Conservation (phyloP, 78 protist species). For the Tieghemostelium lacteum region DNA sequence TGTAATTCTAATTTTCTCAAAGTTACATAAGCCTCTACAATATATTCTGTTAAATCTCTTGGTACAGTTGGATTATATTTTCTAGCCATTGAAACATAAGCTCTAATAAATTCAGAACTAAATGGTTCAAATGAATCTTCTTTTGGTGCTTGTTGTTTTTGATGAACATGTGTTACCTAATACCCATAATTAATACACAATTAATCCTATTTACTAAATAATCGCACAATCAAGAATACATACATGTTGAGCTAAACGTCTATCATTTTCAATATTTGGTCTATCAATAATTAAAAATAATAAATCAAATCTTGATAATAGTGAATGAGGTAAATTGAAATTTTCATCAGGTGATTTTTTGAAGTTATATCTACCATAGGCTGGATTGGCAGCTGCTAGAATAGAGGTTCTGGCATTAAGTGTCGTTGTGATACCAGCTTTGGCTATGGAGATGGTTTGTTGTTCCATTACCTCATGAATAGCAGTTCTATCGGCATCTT, state of each 20-base stretch:
- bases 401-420: slow-evolving; percentile 99
- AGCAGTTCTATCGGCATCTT: slow-evolving; percentile 97
- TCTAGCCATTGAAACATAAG: slow-evolving; percentile 81
- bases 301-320: slow-evolving; percentile 97
- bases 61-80: slow-evolving; percentile 85
- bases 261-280: slow-evolving; percentile 88
- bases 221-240: too few relatives aligned
- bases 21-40: slow-evolving; percentile 79
- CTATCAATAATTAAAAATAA: slow-evolving; percentile 96
- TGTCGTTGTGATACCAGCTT: slow-evolving; percentile 99
- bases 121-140: slow-evolving; percentile 59
- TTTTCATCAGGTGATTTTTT: slow-evolving; percentile 87
- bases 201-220: too few relatives aligned
- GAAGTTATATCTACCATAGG: slow-evolving; percentile 95
- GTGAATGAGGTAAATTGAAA: slow-evolving; percentile 97
- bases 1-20: slow-evolving; percentile 74
- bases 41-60: slow-evolving; percentile 66
- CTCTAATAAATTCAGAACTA: slow-evolving; percentile 79
- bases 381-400: slow-evolving; percentile 99
- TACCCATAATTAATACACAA: too few relatives aligned
- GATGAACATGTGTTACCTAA: slow-evolving; percentile 95
- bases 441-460: slow-evolving; percentile 99
- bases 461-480: slow-evolving; percentile 99
- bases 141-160: slow-evolving; percentile 72
- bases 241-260: slow-evolving; percentile 94